Evolutionary conservation across 331 rosid species (phyloP), one percentile per base, ranked within the genome.

Genomic region (Acacia concinna): DNA sequence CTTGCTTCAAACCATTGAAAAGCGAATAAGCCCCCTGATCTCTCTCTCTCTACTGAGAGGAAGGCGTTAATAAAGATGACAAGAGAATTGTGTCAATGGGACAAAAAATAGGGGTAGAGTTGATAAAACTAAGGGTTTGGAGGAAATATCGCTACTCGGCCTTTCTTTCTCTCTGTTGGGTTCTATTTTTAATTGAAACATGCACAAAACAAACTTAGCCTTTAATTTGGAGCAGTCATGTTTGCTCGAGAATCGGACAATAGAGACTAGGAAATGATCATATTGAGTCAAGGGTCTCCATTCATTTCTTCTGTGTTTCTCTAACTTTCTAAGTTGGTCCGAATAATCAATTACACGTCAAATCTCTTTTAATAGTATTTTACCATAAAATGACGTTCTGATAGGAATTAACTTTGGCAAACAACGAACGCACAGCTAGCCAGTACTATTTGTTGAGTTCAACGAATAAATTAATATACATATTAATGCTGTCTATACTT

Each of bases 91-190:
- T 35, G 71, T 77, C 18, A 11, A 20, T 6, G 60, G 17, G 63
- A 38, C 12, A 38, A 40, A 67, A 67, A 67, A 83, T 46, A 83
- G 51, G 41, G 38, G 6, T 25, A 11, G 59, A 35, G 31, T 23
- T 18, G 27, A 41, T 46, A 11, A 23, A 67, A 60, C 1, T 32
- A 67, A 73, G 40, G 88, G 65, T 40, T 56, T 1, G n/a, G 85
- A 87, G 87, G 30, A 80, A 87, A 78, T 1, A 41, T 38, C 89
- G 87, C 77, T 40, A 44, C 52, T 18, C 35, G 49, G n/a, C 17
- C 43, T 13, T 30, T 21, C 37, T 8, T 35, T 51, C 11, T 51
- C 11, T 65, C 37, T 20, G 8, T 8, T 41, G 41, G 64, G 25
- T 74, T 35, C 81, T 62, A 69, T 69, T 75, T 67, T 84, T 70